phyloP scores from a whole-genome alignment of 164 flowering plant genomes.

The Chloranthus sessilifolius region DNA sequence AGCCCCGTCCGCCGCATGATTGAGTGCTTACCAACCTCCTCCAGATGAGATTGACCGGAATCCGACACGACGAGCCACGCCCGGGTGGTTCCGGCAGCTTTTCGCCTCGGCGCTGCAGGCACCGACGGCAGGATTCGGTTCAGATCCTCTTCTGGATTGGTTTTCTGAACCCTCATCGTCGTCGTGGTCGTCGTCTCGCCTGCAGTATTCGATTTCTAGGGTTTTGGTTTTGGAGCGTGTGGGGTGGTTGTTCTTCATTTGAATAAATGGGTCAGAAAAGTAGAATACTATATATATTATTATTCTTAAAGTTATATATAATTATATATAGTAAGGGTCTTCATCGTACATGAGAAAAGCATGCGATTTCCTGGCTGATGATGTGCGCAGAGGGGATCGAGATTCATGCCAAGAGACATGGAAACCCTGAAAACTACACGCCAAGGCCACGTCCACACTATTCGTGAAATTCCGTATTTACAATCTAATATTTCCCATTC shows the following conservation, averaged over 20 bases:
- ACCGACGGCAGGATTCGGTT: conserved; percentile 5
- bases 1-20: conserved; percentile 34
- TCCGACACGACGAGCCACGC: conserved; percentile 38
- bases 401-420: too few relatives aligned
- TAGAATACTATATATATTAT: too few relatives aligned
- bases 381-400: too few relatives aligned
- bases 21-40: conserved; percentile 31
- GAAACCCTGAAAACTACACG: too few relatives aligned
- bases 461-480: too few relatives aligned
- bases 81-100: conserved; percentile 20
- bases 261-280: neutral
- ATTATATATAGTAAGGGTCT: too few relatives aligned
- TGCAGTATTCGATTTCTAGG: neutral
- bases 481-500: too few relatives aligned
- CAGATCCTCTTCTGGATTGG: conserved; percentile 8
- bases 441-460: too few relatives aligned
- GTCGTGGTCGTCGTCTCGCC: neutral
- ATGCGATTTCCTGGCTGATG: too few relatives aligned
- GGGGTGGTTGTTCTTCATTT: neutral
- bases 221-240: neutral
- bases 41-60: conserved; percentile 24
- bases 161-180: neutral
- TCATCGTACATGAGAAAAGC: too few relatives aligned
- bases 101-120: conserved; percentile 13
- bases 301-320: too few relatives aligned